These are phyloP conservation scores for Cercospora sp. DNA, from an alignment of 2,329 filamentous ascomycete genomes.

Conservation along the genomic window DNA sequence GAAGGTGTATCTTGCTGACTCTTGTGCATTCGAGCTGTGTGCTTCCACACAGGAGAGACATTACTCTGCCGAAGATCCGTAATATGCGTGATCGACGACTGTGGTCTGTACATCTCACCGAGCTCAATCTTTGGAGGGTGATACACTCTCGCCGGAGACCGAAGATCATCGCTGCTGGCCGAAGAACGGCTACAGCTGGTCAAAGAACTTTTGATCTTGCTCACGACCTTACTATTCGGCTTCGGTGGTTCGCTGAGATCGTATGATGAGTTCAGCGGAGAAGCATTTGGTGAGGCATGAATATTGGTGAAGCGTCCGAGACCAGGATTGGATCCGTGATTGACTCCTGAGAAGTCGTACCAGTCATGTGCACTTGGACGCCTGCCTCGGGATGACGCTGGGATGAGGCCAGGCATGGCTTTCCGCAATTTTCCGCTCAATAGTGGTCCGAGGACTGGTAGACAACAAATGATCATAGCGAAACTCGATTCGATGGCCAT, in stretches of 20 bases:
- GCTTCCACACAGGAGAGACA: slow-evolving; percentile 11
- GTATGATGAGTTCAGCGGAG: slow-evolving; percentile 2
- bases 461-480: slow-evolving; percentile 31
- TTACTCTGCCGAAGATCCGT: not conserved
- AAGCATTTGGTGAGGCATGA: slow-evolving; percentile 11
- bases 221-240: not conserved
- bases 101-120: slow-evolving; percentile 4
- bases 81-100: slow-evolving; percentile 4
- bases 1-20: not conserved
- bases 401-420: not conserved
- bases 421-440: slow-evolving; percentile 12
- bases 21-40: not conserved
- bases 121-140: slow-evolving; percentile 16
- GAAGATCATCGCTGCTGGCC: not conserved
- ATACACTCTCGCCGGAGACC: not conserved
- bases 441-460: slow-evolving; percentile 28
- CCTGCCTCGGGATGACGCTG: not conserved
- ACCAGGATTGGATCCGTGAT: slow-evolving; percentile 3
- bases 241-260: not conserved
- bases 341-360: slow-evolving; percentile 3
- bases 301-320: slow-evolving; percentile 15
- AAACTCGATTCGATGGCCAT: slow-evolving; percentile 33
- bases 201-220: not conserved
- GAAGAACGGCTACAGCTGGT: not conserved
- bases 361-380: slow-evolving; percentile 6